Conservation (phyloP, 2,329 filamentous ascomycete genomes). For the Aschersonia sp. region DNA sequence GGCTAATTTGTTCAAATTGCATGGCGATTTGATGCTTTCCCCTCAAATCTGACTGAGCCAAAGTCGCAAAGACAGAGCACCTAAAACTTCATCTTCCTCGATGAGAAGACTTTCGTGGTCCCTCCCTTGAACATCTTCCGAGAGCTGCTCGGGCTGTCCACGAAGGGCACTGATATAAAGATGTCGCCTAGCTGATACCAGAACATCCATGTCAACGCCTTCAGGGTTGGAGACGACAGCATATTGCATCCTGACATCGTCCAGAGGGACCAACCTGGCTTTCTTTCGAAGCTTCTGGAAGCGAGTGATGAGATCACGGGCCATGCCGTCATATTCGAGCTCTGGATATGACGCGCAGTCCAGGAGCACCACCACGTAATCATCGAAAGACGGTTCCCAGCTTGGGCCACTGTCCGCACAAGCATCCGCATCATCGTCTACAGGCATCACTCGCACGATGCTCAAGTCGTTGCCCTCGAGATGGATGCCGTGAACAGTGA, state of each 20-base stretch:
- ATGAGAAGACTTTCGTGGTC: no score
- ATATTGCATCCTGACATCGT: slow-evolving; percentile 95
- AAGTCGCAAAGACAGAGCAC: no score
- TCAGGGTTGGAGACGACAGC: slow-evolving; percentile 67
- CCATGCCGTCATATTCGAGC: slow-evolving; percentile 75
- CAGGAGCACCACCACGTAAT: slow-evolving; percentile 84
- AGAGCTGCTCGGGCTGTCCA: no score
- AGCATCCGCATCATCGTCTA: slow-evolving; percentile 25
- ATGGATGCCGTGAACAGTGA: slow-evolving; percentile 73
- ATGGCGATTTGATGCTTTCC: no score
- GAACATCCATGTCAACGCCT: slow-evolving; percentile 56
- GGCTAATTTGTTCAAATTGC: no score
- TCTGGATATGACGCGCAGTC: slow-evolving; percentile 72
- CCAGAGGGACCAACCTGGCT: slow-evolving; percentile 76
- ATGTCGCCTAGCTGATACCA: slow-evolving; percentile 29
- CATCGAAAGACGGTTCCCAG: slow-evolving; percentile 76
- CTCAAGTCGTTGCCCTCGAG: slow-evolving; percentile 69
- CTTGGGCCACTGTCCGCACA: slow-evolving; percentile 44
- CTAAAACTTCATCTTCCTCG: no score
- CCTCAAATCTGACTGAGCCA: no score
- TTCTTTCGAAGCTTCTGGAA: slow-evolving; percentile 91
- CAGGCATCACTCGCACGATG: slow-evolving; percentile 62
- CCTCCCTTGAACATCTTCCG: no score
- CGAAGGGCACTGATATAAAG: no score
- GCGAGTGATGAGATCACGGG: slow-evolving; percentile 82